A percentile compares a stretch with the other conserved stretches of the same genome.
Conservation (phyloP, 768 basidiomycete genomes). For the Fistulinella prunicolor region DNA sequence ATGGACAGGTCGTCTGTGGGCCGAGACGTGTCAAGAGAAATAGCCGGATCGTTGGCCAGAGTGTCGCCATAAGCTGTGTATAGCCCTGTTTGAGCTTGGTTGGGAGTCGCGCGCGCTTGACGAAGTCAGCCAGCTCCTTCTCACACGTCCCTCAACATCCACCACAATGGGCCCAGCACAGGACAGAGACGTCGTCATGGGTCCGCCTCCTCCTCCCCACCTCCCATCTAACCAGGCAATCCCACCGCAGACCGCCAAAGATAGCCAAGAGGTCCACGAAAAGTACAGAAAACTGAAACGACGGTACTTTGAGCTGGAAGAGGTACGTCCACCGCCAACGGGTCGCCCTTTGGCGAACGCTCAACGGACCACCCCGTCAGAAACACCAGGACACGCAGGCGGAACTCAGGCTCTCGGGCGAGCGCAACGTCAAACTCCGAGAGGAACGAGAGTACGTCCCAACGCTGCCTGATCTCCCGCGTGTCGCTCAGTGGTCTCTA, state of each 20-base stretch:
- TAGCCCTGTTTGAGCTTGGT: constrained; percentile 36
- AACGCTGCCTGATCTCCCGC: neutral
- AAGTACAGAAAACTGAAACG: constrained; percentile 67
- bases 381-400: constrained; percentile 57
- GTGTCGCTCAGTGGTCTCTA: constrained; percentile 23
- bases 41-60: no score
- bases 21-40: neutral
- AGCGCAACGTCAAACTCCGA: constrained; percentile 59
- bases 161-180: constrained; percentile 38
- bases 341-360: neutral
- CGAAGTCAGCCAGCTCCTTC: constrained; percentile 18
- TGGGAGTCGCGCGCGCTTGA: constrained; percentile 26
- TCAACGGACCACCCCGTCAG: constrained; percentile 30
- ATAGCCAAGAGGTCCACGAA: constrained; percentile 49
- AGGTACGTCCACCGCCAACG: constrained; percentile 45
- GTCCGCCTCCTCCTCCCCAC: constrained; percentile 42
- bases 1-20: neutral
- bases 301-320: constrained; percentile 64
- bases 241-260: constrained; percentile 31
- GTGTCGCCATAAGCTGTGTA: constrained; percentile 25
- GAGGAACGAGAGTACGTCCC: constrained; percentile 60
- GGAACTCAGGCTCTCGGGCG: constrained; percentile 58
- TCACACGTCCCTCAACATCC: constrained; percentile 27
- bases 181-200: constrained; percentile 53
- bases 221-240: constrained; percentile 27